Percentiles rank a stretch among this genome's conserved stretches.
These are phyloP conservation scores for Fraxinus sp. DNA, from an alignment of 305 asterid species.

Conservation along the genomic window DNA sequence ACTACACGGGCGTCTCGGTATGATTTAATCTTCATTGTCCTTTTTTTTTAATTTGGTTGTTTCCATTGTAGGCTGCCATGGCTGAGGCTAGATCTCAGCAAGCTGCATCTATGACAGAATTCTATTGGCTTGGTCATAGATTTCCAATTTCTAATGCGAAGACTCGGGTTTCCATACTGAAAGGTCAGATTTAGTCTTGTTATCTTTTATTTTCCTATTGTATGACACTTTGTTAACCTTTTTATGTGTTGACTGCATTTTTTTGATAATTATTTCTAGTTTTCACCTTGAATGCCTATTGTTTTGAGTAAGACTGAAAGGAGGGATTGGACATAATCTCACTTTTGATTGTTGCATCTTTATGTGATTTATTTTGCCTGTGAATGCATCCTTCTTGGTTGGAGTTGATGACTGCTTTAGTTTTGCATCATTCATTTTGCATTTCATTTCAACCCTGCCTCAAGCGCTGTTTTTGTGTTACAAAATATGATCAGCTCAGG, in stretches of 20 bases:
- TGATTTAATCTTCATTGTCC: background rate
- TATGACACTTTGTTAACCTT: constrained; percentile 1
- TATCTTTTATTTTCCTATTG: background rate
- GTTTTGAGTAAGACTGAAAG: background rate
- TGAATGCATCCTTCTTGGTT: constrained; percentile 2
- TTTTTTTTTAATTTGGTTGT: constrained; percentile 20
- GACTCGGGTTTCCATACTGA: constrained; percentile 82
- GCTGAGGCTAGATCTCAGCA: constrained; percentile 98
- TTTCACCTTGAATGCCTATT: background rate
- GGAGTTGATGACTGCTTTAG: constrained; percentile 13
- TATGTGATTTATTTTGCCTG: background rate
- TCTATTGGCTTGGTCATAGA: constrained; percentile 80
- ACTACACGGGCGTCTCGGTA: background rate
- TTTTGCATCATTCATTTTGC: constrained; percentile 12
- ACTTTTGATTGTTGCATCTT: background rate
- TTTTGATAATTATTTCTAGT: background rate
- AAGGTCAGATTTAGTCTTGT: constrained; percentile 55
- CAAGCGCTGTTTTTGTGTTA: constrained; percentile 27
- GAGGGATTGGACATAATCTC: background rate
- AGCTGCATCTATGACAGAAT: constrained; percentile 95
- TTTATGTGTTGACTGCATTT: background rate
- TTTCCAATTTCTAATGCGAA: constrained; percentile 91
- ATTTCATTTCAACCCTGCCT: constrained; percentile 26
- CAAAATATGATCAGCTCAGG: constrained; percentile 72
- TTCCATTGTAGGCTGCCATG: constrained; percentile 76